A percentile compares a stretch with the other conserved stretches of the same genome.
Conservation (phyloP, 2,329 filamentous ascomycete genomes). For the Graphilbum fragrans region DNA sequence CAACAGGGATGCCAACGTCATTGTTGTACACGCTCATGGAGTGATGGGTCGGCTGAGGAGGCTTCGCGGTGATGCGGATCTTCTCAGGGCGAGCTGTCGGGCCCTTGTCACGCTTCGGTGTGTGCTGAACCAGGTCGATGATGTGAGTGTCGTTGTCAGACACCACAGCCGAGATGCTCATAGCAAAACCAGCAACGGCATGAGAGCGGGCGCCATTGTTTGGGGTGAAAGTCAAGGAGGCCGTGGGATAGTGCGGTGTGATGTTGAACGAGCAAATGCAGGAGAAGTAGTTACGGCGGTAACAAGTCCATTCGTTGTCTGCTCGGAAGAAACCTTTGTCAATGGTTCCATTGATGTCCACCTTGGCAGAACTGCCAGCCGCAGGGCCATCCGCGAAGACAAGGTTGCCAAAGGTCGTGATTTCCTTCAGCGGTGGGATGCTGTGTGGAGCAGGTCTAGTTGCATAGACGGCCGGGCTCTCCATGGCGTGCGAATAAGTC, state of each 20-base stretch:
- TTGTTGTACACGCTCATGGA: conserved; percentile 29
- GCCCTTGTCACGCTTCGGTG: conserved; percentile 81
- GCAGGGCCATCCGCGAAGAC: conserved; percentile 41
- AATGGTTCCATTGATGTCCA: conserved; percentile 67
- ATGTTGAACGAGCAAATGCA: conserved; percentile 70
- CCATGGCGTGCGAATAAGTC: conserved; percentile 38
- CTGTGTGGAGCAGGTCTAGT: conserved; percentile 26
- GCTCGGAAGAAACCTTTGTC: conserved; percentile 81
- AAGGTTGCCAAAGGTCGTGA: conserved; percentile 46
- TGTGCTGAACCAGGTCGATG: conserved; percentile 82
- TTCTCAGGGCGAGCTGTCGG: conserved; percentile 64
- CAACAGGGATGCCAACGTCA: conserved; percentile 5
- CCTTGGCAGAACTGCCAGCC: conserved; percentile 40
- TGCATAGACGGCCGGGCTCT: conserved; percentile 29
- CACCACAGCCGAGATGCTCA: conserved; percentile 75
- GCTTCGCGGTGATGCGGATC: conserved; percentile 54
- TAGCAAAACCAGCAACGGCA: conserved; percentile 62
- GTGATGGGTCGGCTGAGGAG: conserved; percentile 37
- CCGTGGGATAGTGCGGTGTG: conserved; percentile 38
- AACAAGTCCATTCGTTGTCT: conserved; percentile 84
- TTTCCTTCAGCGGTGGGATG: conserved; percentile 39
- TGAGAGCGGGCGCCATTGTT: conserved; percentile 41
- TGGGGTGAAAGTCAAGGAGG: conserved; percentile 38
- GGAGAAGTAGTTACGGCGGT: conserved; percentile 82
- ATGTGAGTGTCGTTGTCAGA: conserved; percentile 62